Evolutionary conservation across 352 stramenopile species (phyloP).

Genomic region (Globisporangium viniferum): DNA sequence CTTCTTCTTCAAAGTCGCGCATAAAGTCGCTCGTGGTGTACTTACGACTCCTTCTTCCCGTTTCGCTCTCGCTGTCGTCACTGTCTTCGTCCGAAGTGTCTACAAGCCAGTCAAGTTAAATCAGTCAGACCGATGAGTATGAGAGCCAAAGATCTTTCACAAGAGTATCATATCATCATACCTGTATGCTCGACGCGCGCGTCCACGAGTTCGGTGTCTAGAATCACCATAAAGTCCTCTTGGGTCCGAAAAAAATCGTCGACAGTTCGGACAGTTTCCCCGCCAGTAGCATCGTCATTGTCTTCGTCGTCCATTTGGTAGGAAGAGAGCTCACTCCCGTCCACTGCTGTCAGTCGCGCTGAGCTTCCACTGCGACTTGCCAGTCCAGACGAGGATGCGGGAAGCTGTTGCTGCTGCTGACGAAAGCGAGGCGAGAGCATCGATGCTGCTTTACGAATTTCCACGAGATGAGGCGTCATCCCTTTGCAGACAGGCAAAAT

Average conservation of each 20-base stretch:
- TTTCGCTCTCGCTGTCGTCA: constrained; percentile 37
- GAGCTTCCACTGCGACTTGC: constrained; percentile 3
- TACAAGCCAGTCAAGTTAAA: background rate
- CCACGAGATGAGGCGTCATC: constrained; percentile 34
- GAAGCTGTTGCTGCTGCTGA: constrained; percentile 14
- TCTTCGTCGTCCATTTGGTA: constrained; percentile 28
- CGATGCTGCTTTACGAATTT: constrained; percentile 45
- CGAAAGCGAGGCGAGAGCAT: constrained; percentile 24
- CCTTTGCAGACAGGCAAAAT: constrained; percentile 19
- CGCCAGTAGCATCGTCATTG: constrained; percentile 10
- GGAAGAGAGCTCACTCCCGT: constrained; percentile 3
- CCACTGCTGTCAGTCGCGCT: background rate
- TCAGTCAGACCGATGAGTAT: background rate
- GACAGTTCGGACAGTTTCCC: constrained; percentile 32
- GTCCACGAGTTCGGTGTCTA: constrained; percentile 19
- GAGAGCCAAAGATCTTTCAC: background rate
- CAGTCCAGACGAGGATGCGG: background rate
- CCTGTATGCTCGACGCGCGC: constrained; percentile 16
- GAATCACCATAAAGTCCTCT: constrained; percentile 29
- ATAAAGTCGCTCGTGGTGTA: constrained; percentile 79
- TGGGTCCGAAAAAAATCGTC: constrained; percentile 62
- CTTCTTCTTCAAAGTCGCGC: constrained; percentile 76
- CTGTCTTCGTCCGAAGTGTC: constrained; percentile 42
- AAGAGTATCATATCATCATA: constrained; percentile 6
- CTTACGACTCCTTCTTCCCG: constrained; percentile 44